These are phyloP conservation scores for Cryphonectria parasitica DNA, from an alignment of 2,329 filamentous ascomycete species.

Conservation along the genomic window DNA sequence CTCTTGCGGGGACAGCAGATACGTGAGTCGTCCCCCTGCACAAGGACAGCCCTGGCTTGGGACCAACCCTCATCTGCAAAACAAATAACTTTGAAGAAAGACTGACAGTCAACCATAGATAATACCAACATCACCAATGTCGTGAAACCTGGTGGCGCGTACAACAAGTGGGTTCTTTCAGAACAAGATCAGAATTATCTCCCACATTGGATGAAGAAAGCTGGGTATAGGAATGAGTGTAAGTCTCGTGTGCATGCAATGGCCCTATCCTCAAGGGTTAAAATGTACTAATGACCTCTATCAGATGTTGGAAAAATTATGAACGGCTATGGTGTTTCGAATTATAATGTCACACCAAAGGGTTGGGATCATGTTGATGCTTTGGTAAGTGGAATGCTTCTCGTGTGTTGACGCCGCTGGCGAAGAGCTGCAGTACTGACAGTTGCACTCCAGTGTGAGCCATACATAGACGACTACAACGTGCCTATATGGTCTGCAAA, in stretches of 20 bases:
- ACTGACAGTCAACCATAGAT: constrained; percentile 17
- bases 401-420: not conserved
- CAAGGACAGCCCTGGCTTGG: not conserved
- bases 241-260: constrained; percentile 25
- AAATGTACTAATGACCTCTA: too few species aligned
- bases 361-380: constrained; percentile 35
- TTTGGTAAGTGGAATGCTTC: constrained; percentile 25
- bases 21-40: not conserved
- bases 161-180: constrained; percentile 47
- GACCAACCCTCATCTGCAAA: too few species aligned
- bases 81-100: not conserved
- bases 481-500: constrained; percentile 35
- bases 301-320: constrained; percentile 46
- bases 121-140: constrained; percentile 40
- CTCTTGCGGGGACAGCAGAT: constrained; percentile 34
- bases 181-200: constrained; percentile 49
- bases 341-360: constrained; percentile 42
- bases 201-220: constrained; percentile 47
- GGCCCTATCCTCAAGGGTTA: too few species aligned
- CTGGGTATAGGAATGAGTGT: constrained; percentile 50
- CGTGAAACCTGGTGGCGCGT: constrained; percentile 42
- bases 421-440: not conserved
- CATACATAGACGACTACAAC: constrained; percentile 37
- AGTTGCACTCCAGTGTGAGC: constrained; percentile 31
- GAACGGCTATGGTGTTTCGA: constrained; percentile 46